A percentile compares a stretch with the other conserved stretches of the same genome.
phyloP scores from a whole-genome alignment of 176 grass and related monocot species.

The Chloris gayana region DNA sequence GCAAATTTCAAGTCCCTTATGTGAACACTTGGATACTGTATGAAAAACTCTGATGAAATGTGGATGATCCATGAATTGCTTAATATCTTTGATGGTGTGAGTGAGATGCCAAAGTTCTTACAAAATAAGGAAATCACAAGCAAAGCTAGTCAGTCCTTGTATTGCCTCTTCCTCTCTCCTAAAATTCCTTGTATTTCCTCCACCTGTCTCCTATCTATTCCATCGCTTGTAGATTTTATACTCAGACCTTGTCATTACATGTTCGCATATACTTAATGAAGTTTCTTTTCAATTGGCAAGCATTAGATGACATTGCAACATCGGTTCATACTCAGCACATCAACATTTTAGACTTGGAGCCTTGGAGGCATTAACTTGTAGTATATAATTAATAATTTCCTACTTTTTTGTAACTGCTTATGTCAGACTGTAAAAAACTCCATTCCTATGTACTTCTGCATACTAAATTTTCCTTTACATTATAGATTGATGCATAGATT shows the following conservation, averaged over 20 bases:
- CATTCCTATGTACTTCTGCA: conserved; percentile 9
- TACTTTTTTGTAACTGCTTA: conserved; percentile 5
- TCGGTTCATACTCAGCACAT: not conserved
- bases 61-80: conserved; percentile 10
- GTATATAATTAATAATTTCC: not conserved
- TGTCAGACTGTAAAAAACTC: not conserved
- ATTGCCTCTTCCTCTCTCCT: no score
- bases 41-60: conserved; percentile 11
- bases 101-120: not conserved
- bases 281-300: conserved; percentile 24
- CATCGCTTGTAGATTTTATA: no score
- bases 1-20: conserved; percentile 18
- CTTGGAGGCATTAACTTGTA: conserved; percentile 14
- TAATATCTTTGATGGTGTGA: not conserved
- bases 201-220: no score
- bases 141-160: not conserved
- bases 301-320: conserved; percentile 14
- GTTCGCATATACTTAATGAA: not conserved
- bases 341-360: not conserved
- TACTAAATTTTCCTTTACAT: conserved; percentile 14
- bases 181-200: no score
- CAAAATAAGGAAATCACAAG: not conserved
- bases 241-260: no score
- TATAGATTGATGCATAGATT: conserved; percentile 5
- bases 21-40: not conserved